Evolutionary conservation across 2,329 filamentous ascomycete species (phyloP), one percentile per base, ranked within the genome.

Genomic region (Claviceps arundinis): DNA sequence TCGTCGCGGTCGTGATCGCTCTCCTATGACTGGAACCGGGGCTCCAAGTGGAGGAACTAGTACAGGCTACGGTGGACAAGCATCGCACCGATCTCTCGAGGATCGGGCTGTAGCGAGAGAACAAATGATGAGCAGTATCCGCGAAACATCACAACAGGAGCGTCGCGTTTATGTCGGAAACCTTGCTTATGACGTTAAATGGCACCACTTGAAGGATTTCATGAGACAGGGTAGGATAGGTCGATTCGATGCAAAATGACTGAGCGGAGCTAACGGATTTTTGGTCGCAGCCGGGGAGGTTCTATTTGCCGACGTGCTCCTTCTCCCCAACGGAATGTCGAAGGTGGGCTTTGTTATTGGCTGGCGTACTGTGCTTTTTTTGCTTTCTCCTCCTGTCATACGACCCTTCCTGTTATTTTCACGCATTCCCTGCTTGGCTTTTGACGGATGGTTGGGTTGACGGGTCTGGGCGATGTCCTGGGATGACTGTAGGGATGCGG

Each of bases 321-420:
- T 95, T 73, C 89, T 98, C 85, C 93, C 93, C 68, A 98, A 98
- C 81, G 93, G 93, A 90, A 98, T 98, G 93, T 97, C 91, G 88
- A 98, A 98, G 91, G 91, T 97, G 90, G 89, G 88, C 89, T 83
- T 84, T 80, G 86, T 87, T 78, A 82, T 76, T 84, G 85, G 85
- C 82, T 87, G 87, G 87, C 81, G 52, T 46, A 47, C 14, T 50
- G 17, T 51, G 26, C 26, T 40, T 42, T 43, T 38, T 82, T 81
- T 77, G 34, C 17, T 49, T 49, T 42, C 16, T 37, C 37, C 81
- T 78, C 85, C 73, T 85, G 17, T 50, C 17, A 48, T 16, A 24
- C 78, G 78, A 73, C 83, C 76, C 77, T 76, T 74, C 81, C 70
- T 75, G 72, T 70, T 73, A 24, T 71, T 66, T 65, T 66, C 41